A percentile compares a stretch with the other conserved stretches of the same genome.
These are phyloP conservation scores for Panaeolus papilionaceus DNA, from an alignment of 768 basidiomycete species.

Conservation along the genomic window DNA sequence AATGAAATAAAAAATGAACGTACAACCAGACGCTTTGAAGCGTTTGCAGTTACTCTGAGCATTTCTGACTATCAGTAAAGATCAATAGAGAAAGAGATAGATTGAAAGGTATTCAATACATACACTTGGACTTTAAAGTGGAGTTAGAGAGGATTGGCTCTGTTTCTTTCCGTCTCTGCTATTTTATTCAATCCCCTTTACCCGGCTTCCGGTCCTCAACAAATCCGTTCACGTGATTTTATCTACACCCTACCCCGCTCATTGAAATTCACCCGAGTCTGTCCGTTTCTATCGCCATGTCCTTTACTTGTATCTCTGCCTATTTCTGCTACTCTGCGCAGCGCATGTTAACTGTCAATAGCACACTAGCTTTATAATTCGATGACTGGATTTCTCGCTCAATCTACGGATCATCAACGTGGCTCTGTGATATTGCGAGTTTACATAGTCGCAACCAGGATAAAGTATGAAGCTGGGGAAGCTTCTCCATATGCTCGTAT, in stretches of 20 bases:
- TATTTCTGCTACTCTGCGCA: too few species aligned
- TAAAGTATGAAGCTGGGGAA: slow-evolving; percentile 1
- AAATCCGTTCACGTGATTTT: slow-evolving; percentile 9
- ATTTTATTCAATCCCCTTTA: slow-evolving; percentile 7
- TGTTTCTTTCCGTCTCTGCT: background rate
- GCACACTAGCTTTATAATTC: background rate
- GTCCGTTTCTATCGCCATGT: slow-evolving; percentile 7
- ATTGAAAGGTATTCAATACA: background rate
- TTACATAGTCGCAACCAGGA: background rate
- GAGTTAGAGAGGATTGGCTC: slow-evolving; percentile 16
- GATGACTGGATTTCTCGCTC: background rate
- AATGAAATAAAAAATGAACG: slow-evolving; percentile 20
- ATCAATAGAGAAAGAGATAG: background rate
- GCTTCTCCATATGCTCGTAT: background rate
- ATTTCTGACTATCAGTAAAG: slow-evolving; percentile 23
- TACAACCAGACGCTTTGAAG: slow-evolving; percentile 30
- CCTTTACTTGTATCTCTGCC: background rate
- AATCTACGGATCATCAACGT: background rate
- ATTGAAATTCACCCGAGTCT: background rate
- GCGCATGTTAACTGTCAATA: background rate
- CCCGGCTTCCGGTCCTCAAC: slow-evolving; percentile 13
- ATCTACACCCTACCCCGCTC: background rate
- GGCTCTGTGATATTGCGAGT: background rate
- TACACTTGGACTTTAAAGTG: slow-evolving; percentile 13
- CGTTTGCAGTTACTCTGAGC: slow-evolving; percentile 32